Evolutionary conservation across 768 basidiomycete species (phyloP).

Genomic region (Hygrophorus russula): DNA sequence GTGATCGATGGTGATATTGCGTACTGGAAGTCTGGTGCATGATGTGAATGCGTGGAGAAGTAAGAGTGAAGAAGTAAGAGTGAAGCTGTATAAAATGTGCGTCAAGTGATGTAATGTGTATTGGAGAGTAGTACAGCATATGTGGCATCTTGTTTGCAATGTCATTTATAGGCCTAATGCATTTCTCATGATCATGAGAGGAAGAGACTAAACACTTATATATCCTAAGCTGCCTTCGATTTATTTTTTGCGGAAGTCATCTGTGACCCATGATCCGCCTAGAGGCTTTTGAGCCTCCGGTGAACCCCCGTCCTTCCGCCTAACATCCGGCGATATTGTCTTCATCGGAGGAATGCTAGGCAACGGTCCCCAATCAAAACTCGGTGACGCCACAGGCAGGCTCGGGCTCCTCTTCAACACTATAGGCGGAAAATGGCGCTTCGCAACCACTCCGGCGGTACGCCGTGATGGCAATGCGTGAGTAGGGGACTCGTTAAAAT

Average conservation of each 20-base stretch:
- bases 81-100: neutral
- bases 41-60: neutral
- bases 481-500: conserved; percentile 18
- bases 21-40: conserved; percentile 75
- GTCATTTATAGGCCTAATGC: too few relatives aligned
- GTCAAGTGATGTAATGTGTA: too few relatives aligned
- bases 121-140: too few relatives aligned
- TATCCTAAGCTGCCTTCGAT: neutral
- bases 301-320: conserved; percentile 1
- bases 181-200: neutral
- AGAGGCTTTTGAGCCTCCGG: too few relatives aligned
- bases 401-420: conserved; percentile 24
- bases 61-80: neutral
- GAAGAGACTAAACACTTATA: neutral
- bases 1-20: conserved; percentile 88
- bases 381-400: conserved; percentile 16
- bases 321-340: conserved; percentile 11
- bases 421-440: conserved; percentile 26
- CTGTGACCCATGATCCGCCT: too few relatives aligned
- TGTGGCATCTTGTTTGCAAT: too few relatives aligned
- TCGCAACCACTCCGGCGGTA: conserved; percentile 18
- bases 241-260: too few relatives aligned
- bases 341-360: conserved; percentile 30
- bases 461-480: neutral
- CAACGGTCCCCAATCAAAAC: conserved; percentile 55